Evolutionary conservation across 2,329 filamentous ascomycete species (phyloP), one percentile per base, ranked within the genome.

Genomic region (Exophiala calicioides): DNA sequence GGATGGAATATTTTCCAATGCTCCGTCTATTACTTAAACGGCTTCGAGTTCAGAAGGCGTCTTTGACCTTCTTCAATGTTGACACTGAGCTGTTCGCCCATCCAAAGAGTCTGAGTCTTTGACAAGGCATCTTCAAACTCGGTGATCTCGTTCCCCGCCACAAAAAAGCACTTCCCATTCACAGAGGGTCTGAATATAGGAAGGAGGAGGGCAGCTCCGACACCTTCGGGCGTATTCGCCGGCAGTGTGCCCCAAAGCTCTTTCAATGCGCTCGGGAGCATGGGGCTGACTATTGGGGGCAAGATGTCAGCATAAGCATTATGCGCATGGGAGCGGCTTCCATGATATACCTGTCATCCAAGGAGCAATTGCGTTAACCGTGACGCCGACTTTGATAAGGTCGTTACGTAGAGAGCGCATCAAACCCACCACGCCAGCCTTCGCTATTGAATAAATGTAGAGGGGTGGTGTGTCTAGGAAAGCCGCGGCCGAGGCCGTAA

Each of bases 71-170:
- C 45, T 21, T 43, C 26, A 3, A 48, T 32, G 29, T 31, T 16
- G 4, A 37, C 19, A 13, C 16, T 27, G 13, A 48, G 31, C 53
- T 75, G 69, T 48, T 69, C 58, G 2, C 73, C 60, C 36, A 62
- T 44, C 60, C 60, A 62, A 3, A 15, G 12, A 2, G 58, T 56
- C 32, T 60, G 56, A 27, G 60, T 34, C 3, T 33, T 41, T n/a
- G 55, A 50, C 3, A 62, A 33, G 5, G 33, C 34, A 26, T 61
- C 59, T 42, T 62, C 60, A 16, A 62, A 55, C 8, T 61, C 60
- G 30, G 56, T 57, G 16, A 56, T 55, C 41, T 61, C 41, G 7
- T 58, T 55, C 9, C 60, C 60, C 1, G 50, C 47, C 5, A 61
- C 50, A 42, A 52, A 61, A 8, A 62, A 31, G 30, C 58, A 54